Evolutionary conservation across 108 stramenopile species (phyloP).

Genomic region (Cyclostephanos tholiformis): DNA sequence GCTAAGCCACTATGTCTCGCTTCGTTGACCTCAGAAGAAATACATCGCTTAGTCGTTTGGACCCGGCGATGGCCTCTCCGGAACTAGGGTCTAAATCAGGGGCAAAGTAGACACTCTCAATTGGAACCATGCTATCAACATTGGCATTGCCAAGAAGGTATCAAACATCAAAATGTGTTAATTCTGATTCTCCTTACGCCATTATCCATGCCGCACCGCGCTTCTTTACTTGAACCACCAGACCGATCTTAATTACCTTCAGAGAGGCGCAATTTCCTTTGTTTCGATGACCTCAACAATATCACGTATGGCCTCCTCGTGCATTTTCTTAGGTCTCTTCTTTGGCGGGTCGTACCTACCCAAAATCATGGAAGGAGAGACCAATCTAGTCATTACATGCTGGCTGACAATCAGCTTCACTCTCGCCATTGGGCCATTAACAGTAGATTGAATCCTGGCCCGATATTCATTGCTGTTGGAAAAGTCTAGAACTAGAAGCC

Average conservation of each 20-base stretch:
- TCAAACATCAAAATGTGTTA: conserved; percentile 35
- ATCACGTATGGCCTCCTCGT: neutral
- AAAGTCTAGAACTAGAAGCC: conserved; percentile 50
- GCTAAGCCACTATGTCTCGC: neutral
- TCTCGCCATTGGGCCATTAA: conserved; percentile 41
- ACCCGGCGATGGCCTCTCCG: conserved; percentile 25
- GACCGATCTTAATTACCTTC: neutral
- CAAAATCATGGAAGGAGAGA: conserved; percentile 50
- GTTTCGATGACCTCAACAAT: neutral
- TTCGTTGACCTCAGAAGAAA: neutral
- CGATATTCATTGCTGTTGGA: conserved; percentile 53
- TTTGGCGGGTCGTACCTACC: conserved; percentile 33
- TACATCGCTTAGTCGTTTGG: neutral
- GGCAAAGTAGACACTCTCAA: conserved; percentile 31
- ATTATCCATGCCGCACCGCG: conserved; percentile 30
- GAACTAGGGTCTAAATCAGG: conserved; percentile 39
- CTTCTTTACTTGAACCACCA: conserved; percentile 8
- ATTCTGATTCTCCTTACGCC: conserved; percentile 16
- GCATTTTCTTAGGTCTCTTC: conserved; percentile 7
- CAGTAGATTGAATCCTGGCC: conserved; percentile 33
- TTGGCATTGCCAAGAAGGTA: conserved; percentile 27
- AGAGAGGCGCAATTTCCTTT: conserved; percentile 3
- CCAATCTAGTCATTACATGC: conserved; percentile 44
- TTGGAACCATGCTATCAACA: conserved; percentile 32
- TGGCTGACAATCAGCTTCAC: conserved; percentile 45